phyloP scores from a whole-genome alignment of 306 rosid genomes.

The Castanea mollissima region DNA sequence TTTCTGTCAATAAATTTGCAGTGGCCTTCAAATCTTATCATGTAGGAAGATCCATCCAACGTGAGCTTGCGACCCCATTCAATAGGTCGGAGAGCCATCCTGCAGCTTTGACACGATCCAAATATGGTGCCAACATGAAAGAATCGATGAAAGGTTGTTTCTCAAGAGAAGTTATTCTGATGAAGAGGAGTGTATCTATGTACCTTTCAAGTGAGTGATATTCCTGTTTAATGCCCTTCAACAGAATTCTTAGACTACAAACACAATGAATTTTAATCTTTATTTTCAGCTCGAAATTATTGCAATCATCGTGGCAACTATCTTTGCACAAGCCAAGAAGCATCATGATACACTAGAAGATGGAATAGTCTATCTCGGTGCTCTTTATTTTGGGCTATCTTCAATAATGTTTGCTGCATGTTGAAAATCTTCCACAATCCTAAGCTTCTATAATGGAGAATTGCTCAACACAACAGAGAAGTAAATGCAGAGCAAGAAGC shows the following conservation, averaged over 20 bases:
- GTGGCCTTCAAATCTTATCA: conserved; percentile 22
- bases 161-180: conserved; percentile 13
- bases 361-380: conserved; percentile 12
- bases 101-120: conserved; percentile 19
- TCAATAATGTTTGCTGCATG: no score
- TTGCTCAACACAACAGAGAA: no score
- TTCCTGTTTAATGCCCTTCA: background rate
- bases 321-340: conserved; percentile 5
- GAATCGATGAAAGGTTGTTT: conserved; percentile 24
- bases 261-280: background rate
- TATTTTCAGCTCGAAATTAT: conserved; percentile 7
- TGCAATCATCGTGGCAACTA: conserved; percentile 1
- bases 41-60: conserved; percentile 6
- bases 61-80: conserved; percentile 26
- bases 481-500: no score
- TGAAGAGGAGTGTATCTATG: conserved; percentile 14
- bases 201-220: conserved; percentile 7
- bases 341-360: conserved; percentile 1
- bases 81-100: conserved; percentile 23
- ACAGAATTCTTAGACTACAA: background rate
- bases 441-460: no score
- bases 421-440: no score
- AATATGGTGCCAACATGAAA: conserved; percentile 10
- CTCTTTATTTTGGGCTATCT: background rate
- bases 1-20: conserved; percentile 19